Base-by-base conservation (phyloP, 805 yeast species). In the Nematodospora valgi region DNA sequence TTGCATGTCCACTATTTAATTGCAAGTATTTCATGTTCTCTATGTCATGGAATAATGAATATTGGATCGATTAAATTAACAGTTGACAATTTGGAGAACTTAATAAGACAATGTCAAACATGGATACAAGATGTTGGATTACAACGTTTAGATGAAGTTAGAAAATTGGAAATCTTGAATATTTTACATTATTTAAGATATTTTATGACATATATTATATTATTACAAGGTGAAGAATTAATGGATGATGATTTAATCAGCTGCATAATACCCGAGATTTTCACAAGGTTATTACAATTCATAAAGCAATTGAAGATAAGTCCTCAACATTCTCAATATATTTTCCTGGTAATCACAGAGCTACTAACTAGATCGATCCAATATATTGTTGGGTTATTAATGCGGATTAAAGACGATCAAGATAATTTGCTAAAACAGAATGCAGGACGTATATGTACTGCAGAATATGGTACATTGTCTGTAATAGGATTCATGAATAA, bases 171-270 rank as follows among this genome's bases (percentile, higher is more conserved):
- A 39, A 31, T 37, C 3, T 38, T 38, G 15, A 35, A 43, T 12
- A 45, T 56, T 10, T 44, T 64, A 12, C 51, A 49, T 22, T 65
- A 62, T 40, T 45, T 59, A 13, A 49, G 50, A 27, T 46, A 55
- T 22, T 62, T 47, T 32, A 35, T 64, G 39, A 37, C 53, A 10
- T 57, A 53, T 27, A 39, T 62, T 4, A 44, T 58, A n/a, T 45
- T 63, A 24, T 43, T 66, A 12, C 70, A 67, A 41, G 49, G 48
- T 11, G 72, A 67, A 42, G 64, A 58, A n/a, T 35, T 17, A 18
- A 34, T 23, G 20, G 37, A 40, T 28, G 17, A 28, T 3, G 37
- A 32, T 13, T 12, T 33, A 11, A 9, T 39, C 8, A 20, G 22
- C 17, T 13, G 13, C 11, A 21, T 22, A 6, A 12, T 42, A 13